A percentile compares a stretch with the other conserved stretches of the same genome.
Evolutionary conservation across 345 rosid species (phyloP).

Genomic region (Fremontodendron californicum): DNA sequence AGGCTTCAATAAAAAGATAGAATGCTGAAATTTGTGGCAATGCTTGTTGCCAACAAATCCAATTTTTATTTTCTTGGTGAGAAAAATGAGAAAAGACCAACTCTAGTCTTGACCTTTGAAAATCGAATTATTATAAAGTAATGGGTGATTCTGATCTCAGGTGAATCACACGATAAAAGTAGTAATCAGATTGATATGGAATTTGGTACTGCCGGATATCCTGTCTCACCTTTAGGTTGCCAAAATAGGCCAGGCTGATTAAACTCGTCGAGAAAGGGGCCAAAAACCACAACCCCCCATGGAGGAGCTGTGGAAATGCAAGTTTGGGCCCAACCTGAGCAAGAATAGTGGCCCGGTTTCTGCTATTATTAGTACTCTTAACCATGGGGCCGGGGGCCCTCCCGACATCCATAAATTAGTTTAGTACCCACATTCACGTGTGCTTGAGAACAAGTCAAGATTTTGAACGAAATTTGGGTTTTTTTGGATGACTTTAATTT

Average conservation of each 20-base stretch:
- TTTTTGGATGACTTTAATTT: too few species aligned
- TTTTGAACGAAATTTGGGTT: too few species aligned
- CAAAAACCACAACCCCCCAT: background rate
- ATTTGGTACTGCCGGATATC: constrained; percentile 22
- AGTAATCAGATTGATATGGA: too few species aligned
- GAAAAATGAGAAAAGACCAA: too few species aligned
- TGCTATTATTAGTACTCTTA: background rate
- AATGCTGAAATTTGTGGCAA: background rate
- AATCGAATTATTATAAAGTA: background rate
- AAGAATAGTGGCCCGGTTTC: background rate
- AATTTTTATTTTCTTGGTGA: background rate
- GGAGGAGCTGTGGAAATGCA: constrained; percentile 5
- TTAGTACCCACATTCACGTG: constrained; percentile 13
- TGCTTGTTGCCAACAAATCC: background rate
- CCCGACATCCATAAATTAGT: background rate
- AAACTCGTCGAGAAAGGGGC: constrained; percentile 3
- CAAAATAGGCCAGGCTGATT: constrained; percentile 20
- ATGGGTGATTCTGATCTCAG: background rate
- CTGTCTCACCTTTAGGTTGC: constrained; percentile 30
- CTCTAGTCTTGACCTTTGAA: too few species aligned
- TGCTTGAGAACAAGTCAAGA: background rate
- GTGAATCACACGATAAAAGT: background rate
- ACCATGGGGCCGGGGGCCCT: background rate
- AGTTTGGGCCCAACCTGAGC: constrained; percentile 18
- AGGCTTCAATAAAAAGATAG: background rate